Conservation (phyloP, 2,329 filamentous ascomycete genomes). For the Epichloe glyceriae region DNA sequence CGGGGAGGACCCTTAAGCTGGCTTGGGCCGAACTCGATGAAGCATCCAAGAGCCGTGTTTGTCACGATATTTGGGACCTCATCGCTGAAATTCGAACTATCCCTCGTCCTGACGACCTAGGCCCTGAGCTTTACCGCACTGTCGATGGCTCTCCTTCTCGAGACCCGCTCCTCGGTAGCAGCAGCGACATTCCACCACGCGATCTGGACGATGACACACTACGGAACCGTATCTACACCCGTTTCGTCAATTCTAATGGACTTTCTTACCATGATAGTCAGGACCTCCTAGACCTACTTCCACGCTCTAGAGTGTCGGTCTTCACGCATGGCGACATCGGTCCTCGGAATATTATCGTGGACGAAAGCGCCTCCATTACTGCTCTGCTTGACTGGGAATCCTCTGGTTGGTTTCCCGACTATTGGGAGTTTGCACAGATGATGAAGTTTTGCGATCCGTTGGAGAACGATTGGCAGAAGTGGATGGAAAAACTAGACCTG, state of each 20-base stretch:
- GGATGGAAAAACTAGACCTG: conserved; percentile 6
- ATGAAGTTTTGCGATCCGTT: conserved; percentile 7
- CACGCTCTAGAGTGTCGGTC: conserved; percentile 3
- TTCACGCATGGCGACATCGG: conserved; percentile 7
- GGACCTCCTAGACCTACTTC: not conserved
- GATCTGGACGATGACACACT: conserved; percentile 7
- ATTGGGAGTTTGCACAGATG: conserved; percentile 6
- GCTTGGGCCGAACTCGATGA: conserved; percentile 6
- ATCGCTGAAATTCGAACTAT: conserved; percentile 6
- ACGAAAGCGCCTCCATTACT: conserved; percentile 1
- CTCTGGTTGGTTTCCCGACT: conserved; percentile 6
- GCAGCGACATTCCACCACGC: conserved; percentile 3
- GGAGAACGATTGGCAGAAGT: conserved; percentile 6
- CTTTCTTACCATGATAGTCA: conserved; percentile 6
- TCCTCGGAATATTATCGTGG: conserved; percentile 5
- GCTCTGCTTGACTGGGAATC: conserved; percentile 5
- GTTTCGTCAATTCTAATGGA: conserved; percentile 5
- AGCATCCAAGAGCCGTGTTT: conserved; percentile 6
- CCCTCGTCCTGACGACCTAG: conserved; percentile 5
- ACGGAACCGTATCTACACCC: conserved; percentile 6
- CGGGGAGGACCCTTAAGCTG: conserved; percentile 4
- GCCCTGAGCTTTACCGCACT: conserved; percentile 6
- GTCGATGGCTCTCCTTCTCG: conserved; percentile 6
- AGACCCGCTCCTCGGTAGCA: conserved; percentile 1
- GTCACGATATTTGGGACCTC: conserved; percentile 7